These are phyloP conservation scores for Rhizoclosmatium sp. DNA, from an alignment of 192 early-diverging fungal species.

Conservation along the genomic window DNA sequence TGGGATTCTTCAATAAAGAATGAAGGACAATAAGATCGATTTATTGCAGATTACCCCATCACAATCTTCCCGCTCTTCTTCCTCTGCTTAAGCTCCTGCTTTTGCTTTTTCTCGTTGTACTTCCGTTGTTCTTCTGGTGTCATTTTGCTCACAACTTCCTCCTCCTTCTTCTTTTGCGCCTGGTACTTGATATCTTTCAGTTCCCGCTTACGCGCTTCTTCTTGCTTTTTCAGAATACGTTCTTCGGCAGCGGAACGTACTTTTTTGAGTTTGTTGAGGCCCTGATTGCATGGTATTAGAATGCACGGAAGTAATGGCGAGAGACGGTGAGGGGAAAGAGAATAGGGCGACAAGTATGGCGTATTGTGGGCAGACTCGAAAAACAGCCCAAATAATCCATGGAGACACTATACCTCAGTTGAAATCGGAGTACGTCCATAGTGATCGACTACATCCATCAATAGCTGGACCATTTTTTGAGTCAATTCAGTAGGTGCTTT, in stretches of 20 bases:
- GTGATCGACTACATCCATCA: constrained; percentile 55
- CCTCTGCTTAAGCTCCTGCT: constrained; percentile 73
- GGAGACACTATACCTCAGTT: constrained; percentile 13
- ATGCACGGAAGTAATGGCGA: neutral
- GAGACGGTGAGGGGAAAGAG: neutral
- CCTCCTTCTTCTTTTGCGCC: constrained; percentile 71
- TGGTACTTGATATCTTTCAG: constrained; percentile 71
- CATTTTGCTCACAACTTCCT: constrained; percentile 71
- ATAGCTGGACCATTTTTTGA: constrained; percentile 24
- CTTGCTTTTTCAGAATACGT: constrained; percentile 65
- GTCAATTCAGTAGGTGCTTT: constrained; percentile 15
- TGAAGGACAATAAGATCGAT: neutral
- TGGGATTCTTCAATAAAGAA: constrained; percentile 47
- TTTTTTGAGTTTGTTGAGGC: constrained; percentile 66
- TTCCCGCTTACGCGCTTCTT: constrained; percentile 74
- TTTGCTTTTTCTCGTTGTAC: constrained; percentile 82
- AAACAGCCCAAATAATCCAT: neutral
- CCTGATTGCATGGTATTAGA: constrained; percentile 48
- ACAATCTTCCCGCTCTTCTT: constrained; percentile 62
- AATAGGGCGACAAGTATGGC: constrained; percentile 1
- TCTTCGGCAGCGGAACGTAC: constrained; percentile 70
- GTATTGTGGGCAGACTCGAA: too few relatives aligned
- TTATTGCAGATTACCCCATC: constrained; percentile 1
- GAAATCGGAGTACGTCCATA: constrained; percentile 43
- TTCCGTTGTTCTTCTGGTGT: constrained; percentile 83